These are phyloP conservation scores for Fistulinella staudtii DNA, from an alignment of 1,284 basidiomycete species.

Conservation along the genomic window DNA sequence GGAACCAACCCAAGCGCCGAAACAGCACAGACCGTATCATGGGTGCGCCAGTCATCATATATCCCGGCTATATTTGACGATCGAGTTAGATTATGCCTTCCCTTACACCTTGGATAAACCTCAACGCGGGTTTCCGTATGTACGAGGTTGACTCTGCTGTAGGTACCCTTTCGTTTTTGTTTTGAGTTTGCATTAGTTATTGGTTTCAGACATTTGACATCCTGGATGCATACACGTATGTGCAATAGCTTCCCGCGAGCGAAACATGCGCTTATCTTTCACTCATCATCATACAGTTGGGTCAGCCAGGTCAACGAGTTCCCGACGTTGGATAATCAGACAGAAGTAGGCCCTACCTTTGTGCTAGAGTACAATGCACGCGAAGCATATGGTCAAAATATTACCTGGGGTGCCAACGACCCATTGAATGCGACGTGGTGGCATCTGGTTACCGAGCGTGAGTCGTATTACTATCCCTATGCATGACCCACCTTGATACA, in stretches of 20 bases:
- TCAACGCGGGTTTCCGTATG: constrained; percentile 76
- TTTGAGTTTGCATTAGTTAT: constrained; percentile 1
- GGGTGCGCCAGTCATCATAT: constrained; percentile 36
- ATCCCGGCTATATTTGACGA: not conserved
- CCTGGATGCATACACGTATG: constrained; percentile 40
- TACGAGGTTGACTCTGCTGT: constrained; percentile 75
- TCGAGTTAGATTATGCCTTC: constrained; percentile 56
- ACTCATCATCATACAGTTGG: constrained; percentile 28
- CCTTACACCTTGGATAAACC: constrained; percentile 64
- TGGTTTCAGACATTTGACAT: constrained; percentile 37
- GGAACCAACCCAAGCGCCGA: constrained; percentile 46
- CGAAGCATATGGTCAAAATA: constrained; percentile 38
- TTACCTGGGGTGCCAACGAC: constrained; percentile 40
- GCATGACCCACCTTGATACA: not conserved
- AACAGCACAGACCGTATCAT: constrained; percentile 51
- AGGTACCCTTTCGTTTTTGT: constrained; percentile 19
- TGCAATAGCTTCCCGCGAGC: not conserved
- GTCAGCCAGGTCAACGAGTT: constrained; percentile 36
- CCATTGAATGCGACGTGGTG: constrained; percentile 52
- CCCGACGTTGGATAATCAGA: constrained; percentile 31
- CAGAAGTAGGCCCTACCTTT: constrained; percentile 39
- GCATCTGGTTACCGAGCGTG: constrained; percentile 44
- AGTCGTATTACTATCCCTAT: constrained; percentile 3
- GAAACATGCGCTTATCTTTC: not conserved
- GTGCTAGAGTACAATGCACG: constrained; percentile 43